Conservation (phyloP, 148 eudicot species). For the Cornus suecica region DNA sequence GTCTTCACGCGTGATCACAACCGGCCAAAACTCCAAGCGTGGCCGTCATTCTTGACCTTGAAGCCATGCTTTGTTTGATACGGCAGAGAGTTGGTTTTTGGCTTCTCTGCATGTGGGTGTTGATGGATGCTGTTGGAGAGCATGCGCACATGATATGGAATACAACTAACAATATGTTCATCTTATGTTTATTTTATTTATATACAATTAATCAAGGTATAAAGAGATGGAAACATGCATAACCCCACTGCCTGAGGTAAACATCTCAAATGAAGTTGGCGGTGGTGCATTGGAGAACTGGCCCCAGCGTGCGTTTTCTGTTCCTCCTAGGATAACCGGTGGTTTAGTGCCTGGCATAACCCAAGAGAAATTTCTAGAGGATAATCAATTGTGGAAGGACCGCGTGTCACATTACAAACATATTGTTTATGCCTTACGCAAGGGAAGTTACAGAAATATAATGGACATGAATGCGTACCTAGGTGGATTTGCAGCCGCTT, state of each 20-base stretch:
- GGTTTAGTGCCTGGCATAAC: constrained; percentile 52
- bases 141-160: too few relatives aligned
- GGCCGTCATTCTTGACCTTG: too few relatives aligned
- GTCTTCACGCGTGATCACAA: too few relatives aligned
- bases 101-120: too few relatives aligned
- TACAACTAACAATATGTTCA: too few relatives aligned
- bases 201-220: constrained; percentile 44
- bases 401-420: constrained; percentile 60
- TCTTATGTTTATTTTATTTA: too few relatives aligned
- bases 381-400: constrained; percentile 65
- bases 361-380: constrained; percentile 52
- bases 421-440: constrained; percentile 37
- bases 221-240: constrained; percentile 79
- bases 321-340: constrained; percentile 75
- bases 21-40: too few relatives aligned
- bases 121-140: too few relatives aligned
- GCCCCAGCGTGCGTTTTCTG: constrained; percentile 79
- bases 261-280: constrained; percentile 53
- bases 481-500: constrained; percentile 89
- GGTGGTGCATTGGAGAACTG: constrained; percentile 85
- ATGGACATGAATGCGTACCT: constrained; percentile 93
- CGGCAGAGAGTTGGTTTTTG: too few relatives aligned
- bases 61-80: too few relatives aligned
- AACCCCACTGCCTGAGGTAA: constrained; percentile 80
- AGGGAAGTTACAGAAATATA: constrained; percentile 66